Base-by-base conservation (phyloP, 1,284 basidiomycete species). In the Irpex sp. region DNA sequence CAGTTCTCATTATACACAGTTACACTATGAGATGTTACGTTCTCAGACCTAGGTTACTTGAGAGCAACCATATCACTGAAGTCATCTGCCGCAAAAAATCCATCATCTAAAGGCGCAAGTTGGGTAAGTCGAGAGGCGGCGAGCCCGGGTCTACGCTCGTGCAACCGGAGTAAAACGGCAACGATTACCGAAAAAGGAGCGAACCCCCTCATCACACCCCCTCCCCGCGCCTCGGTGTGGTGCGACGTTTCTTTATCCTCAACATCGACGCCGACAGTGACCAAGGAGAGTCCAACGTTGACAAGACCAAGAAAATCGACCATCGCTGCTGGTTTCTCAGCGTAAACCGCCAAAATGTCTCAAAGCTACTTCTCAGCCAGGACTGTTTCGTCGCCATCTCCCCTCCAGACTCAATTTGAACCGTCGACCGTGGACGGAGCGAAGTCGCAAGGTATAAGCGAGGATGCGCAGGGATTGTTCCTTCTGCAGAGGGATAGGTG, bases 391-490 rank as follows among this genome's bases (percentile, higher is more conserved):
- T 68, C 66, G 59, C 69, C 72, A 55, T 64, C 65, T 61, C 58
- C 63, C 9, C 38, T 59, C 56, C 54, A 56, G n/a, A 56, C 26
- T 36, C 7, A 19, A 36, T 21, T 34, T 11, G 69, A 65, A 58
- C 68, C 71, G 31, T 56, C 64, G 55, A 60, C 47, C 49, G 9
- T 17, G 8, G 3, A 56, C 37, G 67, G 64, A 58, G 65, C 66
- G 44, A 71, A 67, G 62, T 66, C 19, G 54, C 54, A 67, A 52
- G 54, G 67, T 48, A 70, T 62, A 55, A 60, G 61, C 51, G 72
- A 90, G 71, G 87, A 89, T 74, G 85, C 88, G 54, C 88, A 93
- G 78, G 87, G 87, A 71, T 84, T 82, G 8, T 93, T 89, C 74
- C 77, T 92, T 66, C 84, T 86, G 69, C 84, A 85, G 66, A 91